A percentile compares a stretch with the other conserved stretches of the same genome.
Conservation (phyloP, 345 rosid genomes). For the Noccaea bulbosa region DNA sequence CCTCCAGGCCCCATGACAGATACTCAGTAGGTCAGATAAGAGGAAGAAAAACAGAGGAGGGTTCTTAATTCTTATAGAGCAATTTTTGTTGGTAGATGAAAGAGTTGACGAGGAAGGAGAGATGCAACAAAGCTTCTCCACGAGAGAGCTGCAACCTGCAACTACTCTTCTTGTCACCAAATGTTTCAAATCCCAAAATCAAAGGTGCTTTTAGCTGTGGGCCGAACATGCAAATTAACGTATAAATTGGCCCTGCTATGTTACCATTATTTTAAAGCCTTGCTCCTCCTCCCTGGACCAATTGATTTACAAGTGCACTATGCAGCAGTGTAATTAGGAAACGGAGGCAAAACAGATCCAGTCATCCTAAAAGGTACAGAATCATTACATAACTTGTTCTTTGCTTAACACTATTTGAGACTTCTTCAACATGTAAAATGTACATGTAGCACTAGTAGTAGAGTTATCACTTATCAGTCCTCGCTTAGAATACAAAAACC, state of each 20-base stretch:
- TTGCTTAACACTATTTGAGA: neutral
- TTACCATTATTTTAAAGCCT: no score
- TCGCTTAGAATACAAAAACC: conserved; percentile 9
- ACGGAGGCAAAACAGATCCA: no score
- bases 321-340: no score
- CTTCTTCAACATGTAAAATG: neutral
- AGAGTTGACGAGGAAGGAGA: conserved; percentile 29
- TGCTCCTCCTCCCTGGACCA: no score
- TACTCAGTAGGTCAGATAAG: neutral
- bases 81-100: conserved; percentile 11
- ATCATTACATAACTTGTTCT: no score
- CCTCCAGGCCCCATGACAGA: conserved; percentile 44
- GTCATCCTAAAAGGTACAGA: no score
- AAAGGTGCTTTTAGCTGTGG: neutral
- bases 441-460: no score
- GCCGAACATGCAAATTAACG: neutral
- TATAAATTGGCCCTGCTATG: neutral
- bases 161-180: conserved; percentile 43
- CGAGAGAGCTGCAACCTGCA: conserved; percentile 33
- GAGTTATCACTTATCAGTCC: neutral
- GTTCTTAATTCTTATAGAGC: conserved; percentile 10
- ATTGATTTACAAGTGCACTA: no score
- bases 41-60: neutral
- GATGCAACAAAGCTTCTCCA: conserved; percentile 24
- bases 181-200: conserved; percentile 21